Evolutionary conservation across 768 basidiomycete genomes (phyloP), one percentile per base, ranked within the genome.

Genomic region (Serendipita sp.): DNA sequence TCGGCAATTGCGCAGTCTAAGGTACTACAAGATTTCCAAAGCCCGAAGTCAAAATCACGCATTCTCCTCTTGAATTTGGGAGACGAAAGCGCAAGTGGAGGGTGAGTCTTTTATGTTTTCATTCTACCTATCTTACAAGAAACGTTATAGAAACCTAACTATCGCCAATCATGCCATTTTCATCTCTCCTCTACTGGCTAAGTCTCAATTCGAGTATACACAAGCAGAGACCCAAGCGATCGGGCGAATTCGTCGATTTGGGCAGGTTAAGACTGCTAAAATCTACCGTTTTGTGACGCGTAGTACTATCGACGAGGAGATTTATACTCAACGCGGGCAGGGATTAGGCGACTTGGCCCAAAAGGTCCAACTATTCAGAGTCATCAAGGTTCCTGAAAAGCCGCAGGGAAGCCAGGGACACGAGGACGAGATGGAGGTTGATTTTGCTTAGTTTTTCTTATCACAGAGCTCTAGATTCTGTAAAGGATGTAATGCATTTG

Each of bases 121-220:
- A 23, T 28, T 44, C 36, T 34, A 35, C 41, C 63, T 67, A 45
- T 58, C 30, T 28, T 13, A 11, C 46, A 13, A 1, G 15, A 38
- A 52, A 41, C 38, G n/a, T 23, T 23, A 23, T 45, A 67, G 76
- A 71, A 97, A 97, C 73, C 75, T 97, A 72, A 96, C 93, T 2
- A 84, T 83, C 41, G 94, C 94, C 18, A 97, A 93, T 74, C 91
- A 94, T 71, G 93, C 91, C 44, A 86, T 96, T 72, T 97, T 97
- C 79, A 78, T 97, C 64, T 93, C 91, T 8, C 94, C 94, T 7
- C 80, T 97, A 44, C 85, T 94, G 44, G 85, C 91, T 0, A 81
- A 82, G 8, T 82, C 85, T 18, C 83, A 88, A 72, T 86, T 93
- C 73, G 85, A 88, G 52, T 96, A 95, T 71, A 83, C 85, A 47